phyloP scores from a whole-genome alignment of 306 rosid genomes.

The Lagenaria siceraria region DNA sequence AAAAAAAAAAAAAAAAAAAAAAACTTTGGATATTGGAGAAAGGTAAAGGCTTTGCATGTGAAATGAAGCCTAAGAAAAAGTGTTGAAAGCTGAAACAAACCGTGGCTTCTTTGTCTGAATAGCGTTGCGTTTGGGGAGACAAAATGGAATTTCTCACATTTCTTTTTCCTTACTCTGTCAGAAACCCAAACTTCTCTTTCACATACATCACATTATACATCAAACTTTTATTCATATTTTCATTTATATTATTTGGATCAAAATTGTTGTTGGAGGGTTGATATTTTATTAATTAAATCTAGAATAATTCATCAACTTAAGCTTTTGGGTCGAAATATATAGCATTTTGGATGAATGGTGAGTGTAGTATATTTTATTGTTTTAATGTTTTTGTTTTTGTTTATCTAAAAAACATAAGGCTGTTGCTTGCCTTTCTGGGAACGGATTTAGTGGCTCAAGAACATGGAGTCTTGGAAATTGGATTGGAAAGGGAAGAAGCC shows the following conservation, averaged over 20 bases:
- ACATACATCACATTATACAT: background rate
- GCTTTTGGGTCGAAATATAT: too few relatives aligned
- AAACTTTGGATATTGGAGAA: background rate
- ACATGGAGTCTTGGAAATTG: slow-evolving; percentile 2
- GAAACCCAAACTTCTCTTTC: background rate
- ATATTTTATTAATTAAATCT: too few relatives aligned
- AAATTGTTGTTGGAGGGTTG: too few relatives aligned
- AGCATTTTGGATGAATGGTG: too few relatives aligned
- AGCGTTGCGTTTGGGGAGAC: slow-evolving; percentile 1
- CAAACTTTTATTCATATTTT: too few relatives aligned
- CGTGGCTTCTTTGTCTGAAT: background rate
- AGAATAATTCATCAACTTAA: too few relatives aligned
- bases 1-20: background rate
- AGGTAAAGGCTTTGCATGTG: background rate
- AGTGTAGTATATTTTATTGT: too few relatives aligned
- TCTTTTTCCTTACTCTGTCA: background rate
- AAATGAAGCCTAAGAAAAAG: background rate
- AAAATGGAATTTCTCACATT: background rate
- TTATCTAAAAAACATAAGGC: too few relatives aligned
- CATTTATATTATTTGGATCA: too few relatives aligned
- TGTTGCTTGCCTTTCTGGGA: background rate
- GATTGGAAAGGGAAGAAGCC: background rate
- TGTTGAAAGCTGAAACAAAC: background rate
- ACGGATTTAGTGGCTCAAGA: slow-evolving; percentile 8
- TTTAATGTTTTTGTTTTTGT: too few relatives aligned